Conservation (phyloP, 1,284 basidiomycete species). For the Cryptococcus floricola region DNA sequence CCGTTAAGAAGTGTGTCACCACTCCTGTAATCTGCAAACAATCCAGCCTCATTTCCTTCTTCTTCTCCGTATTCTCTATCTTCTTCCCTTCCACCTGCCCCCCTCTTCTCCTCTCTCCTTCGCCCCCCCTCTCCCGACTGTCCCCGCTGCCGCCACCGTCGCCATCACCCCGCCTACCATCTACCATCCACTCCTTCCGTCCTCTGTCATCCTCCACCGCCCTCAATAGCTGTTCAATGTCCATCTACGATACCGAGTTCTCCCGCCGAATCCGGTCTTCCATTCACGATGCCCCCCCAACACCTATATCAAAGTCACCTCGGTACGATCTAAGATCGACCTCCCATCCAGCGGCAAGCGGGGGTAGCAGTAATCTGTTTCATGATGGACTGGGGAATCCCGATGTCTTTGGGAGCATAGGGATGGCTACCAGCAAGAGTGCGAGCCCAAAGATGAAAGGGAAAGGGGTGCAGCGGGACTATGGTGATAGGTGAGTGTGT, state of each 20-base stretch:
- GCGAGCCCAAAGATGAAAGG: slow-evolving; percentile 26
- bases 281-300: slow-evolving; percentile 10
- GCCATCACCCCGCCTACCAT: background rate
- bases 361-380: too few relatives aligned
- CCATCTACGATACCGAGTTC: slow-evolving; percentile 39
- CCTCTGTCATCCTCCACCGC: background rate
- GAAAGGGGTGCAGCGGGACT: slow-evolving; percentile 41
- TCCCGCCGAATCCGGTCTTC: slow-evolving; percentile 30
- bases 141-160: background rate
- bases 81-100: background rate
- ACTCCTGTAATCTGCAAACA: background rate
- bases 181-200: background rate
- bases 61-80: background rate
- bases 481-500: slow-evolving; percentile 46
- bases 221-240: slow-evolving; percentile 13
- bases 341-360: background rate
- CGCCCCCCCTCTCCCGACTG: too few relatives aligned
- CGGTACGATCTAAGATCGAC: slow-evolving; percentile 12
- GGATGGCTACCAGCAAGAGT: slow-evolving; percentile 17
- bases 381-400: background rate
- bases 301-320: slow-evolving; percentile 5
- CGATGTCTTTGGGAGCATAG: slow-evolving; percentile 42
- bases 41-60: background rate
- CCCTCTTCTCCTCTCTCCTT: background rate
- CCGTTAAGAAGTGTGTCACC: background rate